These are phyloP conservation scores for Neurospora pannonica DNA, from an alignment of 495 filamentous ascomycete genomes.

Conservation along the genomic window DNA sequence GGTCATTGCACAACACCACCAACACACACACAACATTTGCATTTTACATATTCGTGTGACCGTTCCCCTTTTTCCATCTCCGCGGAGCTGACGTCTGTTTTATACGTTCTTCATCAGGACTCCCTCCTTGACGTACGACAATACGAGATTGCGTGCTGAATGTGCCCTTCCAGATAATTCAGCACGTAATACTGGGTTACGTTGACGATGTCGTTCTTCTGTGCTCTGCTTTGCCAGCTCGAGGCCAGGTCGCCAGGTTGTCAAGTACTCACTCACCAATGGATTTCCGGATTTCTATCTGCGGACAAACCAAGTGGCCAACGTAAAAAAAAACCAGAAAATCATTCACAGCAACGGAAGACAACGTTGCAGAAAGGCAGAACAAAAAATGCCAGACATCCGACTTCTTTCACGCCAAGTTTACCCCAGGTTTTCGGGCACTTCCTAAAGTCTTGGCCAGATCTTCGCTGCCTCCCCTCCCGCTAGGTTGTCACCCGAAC, in stretches of 20 bases:
- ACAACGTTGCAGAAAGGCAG: background rate
- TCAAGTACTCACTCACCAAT: background rate
- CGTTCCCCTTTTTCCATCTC: constrained; percentile 2
- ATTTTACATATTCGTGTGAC: background rate
- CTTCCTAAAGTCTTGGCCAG: background rate
- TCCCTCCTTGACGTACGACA: background rate
- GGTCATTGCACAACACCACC: background rate
- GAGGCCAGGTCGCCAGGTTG: too few species aligned
- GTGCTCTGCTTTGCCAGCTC: background rate
- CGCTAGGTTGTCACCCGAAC: background rate
- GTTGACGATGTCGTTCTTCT: background rate
- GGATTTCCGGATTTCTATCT: background rate
- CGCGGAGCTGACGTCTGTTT: constrained; percentile 1
- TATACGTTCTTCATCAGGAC: background rate
- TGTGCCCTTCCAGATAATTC: too few species aligned
- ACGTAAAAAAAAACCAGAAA: background rate
- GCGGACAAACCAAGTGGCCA: background rate
- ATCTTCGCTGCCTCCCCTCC: background rate
- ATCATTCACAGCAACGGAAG: background rate
- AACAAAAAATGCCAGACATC: background rate
- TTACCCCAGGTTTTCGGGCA: background rate
- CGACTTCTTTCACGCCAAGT: background rate
- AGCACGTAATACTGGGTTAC: background rate
- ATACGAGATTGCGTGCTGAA: background rate
- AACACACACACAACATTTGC: background rate